Conservation (phyloP, 2,329 filamentous ascomycete species). For the Gliomastix tumulicola region DNA sequence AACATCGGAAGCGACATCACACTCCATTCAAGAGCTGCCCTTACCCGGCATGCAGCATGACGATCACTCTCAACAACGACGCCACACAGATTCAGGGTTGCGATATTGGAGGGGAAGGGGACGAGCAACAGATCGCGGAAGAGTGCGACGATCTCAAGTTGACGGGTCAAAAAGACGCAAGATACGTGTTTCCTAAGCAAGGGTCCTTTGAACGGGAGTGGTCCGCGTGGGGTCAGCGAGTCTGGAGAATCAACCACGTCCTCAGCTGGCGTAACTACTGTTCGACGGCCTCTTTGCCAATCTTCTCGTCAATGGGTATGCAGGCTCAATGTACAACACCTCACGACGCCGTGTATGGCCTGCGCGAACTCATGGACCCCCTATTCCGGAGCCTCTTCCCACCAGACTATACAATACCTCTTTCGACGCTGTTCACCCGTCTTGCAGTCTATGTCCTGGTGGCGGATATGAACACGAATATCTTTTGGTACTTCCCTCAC, state of each 20-base stretch:
- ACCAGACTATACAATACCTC: background rate
- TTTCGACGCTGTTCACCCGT: background rate
- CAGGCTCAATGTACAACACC: background rate
- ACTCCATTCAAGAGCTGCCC: background rate
- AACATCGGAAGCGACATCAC: background rate
- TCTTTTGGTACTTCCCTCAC: conserved; percentile 1
- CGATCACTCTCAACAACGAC: background rate
- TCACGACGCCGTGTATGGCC: background rate
- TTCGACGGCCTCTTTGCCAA: background rate
- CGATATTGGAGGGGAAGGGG: background rate
- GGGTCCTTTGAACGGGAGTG: background rate
- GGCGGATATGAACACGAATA: background rate
- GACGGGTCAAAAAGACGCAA: background rate
- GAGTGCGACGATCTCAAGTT: background rate
- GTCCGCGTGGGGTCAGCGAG: background rate
- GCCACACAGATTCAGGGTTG: background rate
- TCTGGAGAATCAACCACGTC: background rate
- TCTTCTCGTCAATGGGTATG: background rate
- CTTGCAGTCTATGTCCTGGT: background rate
- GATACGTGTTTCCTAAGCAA: background rate
- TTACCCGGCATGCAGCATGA: background rate
- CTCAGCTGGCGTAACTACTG: background rate
- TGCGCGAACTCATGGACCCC: conserved; percentile 2
- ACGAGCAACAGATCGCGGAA: background rate
- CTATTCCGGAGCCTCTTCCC: background rate